Base-by-base conservation (phyloP, 1,284 basidiomycete species). In the Sporisorium scitamineum region DNA sequence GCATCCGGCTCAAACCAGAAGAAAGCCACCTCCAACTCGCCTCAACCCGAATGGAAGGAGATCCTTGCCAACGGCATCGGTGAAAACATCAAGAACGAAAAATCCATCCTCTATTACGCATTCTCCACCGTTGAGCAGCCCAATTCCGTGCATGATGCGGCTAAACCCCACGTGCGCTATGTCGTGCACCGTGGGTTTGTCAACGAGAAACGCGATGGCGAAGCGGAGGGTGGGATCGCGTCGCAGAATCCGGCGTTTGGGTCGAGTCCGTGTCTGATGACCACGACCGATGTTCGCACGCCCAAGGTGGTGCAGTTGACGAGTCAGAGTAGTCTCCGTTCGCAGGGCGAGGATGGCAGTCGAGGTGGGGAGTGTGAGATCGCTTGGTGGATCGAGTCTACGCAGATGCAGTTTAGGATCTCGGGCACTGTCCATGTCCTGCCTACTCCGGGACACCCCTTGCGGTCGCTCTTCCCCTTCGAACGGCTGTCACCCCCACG, bases 181-280 rank as follows among this genome's bases (percentile, higher is more conserved):
- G 84, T 86, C 31, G 84, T 86, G 5, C 85, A 86, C 67, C 82
- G 86, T 18, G 86, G 86, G 1, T 85, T 86, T 52, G 80, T 85
- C 55, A 86, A 86, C 76, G 83, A 85, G 66, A 76, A 83, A 68
- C 84, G 77, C 48, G 80, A 55, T 54, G 72, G 51, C 20, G 81
- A 67, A 53, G 71, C 55, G 31, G 52, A 27, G 59, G 71, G 65
- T 34, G 84, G 82, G 24, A 68, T 69, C 31, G 80, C 65, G 48
- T 59, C 63, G 39, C 64, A 70, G 14, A 59, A 83, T 27, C 70
- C 78, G 2, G 57, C 59, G n/a, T 83, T 83, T 26, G 69, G 73
- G 11, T 75, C 80, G 14, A 76, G 67, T 44, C 79, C 82, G 27
- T 79, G 77, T 51, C 74, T 86, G 27, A 70, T 86, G 72, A 82